phyloP scores from a whole-genome alignment of 2,329 filamentous ascomycete species.

The Clarireedia monteithiana region DNA sequence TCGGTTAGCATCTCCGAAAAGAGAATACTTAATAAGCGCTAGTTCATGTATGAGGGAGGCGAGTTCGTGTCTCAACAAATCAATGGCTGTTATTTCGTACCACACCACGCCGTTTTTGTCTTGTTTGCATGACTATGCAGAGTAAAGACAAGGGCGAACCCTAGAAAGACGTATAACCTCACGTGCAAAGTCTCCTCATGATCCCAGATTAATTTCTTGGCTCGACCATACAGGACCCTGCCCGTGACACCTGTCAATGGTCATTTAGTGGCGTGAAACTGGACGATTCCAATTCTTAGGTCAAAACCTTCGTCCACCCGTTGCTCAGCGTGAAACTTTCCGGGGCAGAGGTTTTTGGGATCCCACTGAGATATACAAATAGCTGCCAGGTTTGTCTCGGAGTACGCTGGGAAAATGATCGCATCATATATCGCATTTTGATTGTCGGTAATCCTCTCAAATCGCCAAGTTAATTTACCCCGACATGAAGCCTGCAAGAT shows the following conservation, averaged over 20 bases:
- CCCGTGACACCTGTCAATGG: constrained; percentile 2
- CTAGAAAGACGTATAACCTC: not conserved
- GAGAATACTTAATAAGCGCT: constrained; percentile 6
- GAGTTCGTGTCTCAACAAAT: not conserved
- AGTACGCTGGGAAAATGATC: constrained; percentile 1
- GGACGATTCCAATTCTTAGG: not conserved
- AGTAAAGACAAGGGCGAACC: not conserved
- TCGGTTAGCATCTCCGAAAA: constrained; percentile 7
- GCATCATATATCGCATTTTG: constrained; percentile 1
- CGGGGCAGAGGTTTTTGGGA: not conserved
- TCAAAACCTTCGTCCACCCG: not conserved
- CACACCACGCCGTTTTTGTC: not conserved
- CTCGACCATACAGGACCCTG: not conserved
- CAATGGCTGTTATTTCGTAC: not conserved
- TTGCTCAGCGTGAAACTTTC: not conserved
- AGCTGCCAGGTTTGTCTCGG: not conserved
- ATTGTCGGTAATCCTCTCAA: constrained; percentile 5
- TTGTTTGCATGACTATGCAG: not conserved
- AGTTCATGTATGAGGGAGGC: constrained; percentile 1
- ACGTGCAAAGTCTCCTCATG: not conserved
- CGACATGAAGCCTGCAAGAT: constrained; percentile 2
- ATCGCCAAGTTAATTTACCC: constrained; percentile 1
- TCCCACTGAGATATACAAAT: constrained; percentile 4
- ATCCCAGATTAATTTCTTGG: not conserved
- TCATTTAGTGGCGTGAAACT: constrained; percentile 1